A percentile compares a stretch with the other conserved stretches of the same genome.
Evolutionary conservation across 352 stramenopile genomes (phyloP).

Genomic region (Halophytophthora batemanensis): DNA sequence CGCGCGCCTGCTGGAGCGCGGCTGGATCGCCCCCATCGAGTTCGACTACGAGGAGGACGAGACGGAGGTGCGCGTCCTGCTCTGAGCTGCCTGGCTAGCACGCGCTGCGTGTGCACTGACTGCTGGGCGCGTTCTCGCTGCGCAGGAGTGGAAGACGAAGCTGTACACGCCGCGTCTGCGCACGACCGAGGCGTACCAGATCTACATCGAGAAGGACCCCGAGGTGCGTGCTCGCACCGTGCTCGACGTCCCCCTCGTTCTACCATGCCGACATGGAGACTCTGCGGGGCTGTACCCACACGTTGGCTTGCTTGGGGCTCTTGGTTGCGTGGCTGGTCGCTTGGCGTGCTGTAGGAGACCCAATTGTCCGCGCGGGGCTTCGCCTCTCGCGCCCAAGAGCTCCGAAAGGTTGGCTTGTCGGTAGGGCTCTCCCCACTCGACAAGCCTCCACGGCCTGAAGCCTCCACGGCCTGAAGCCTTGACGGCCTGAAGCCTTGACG

Average conservation of each 20-base stretch:
- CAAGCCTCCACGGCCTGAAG: slow-evolving; percentile 5
- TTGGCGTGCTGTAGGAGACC: slow-evolving; percentile 33
- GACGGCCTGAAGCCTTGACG: slow-evolving; percentile 11
- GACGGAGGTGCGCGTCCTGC: slow-evolving; percentile 29
- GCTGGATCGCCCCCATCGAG: slow-evolving; percentile 57
- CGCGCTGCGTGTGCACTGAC: not conserved
- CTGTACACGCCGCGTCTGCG: slow-evolving; percentile 58
- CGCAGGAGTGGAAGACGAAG: slow-evolving; percentile 41
- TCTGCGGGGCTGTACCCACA: slow-evolving; percentile 25
- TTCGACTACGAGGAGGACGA: slow-evolving; percentile 48
- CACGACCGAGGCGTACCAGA: slow-evolving; percentile 71
- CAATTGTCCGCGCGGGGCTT: slow-evolving; percentile 30
- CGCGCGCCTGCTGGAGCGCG: slow-evolving; percentile 47
- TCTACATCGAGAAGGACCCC: slow-evolving; percentile 83
- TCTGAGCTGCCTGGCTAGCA: no score
- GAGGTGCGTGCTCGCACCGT: slow-evolving; percentile 45
- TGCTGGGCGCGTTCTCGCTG: no score
- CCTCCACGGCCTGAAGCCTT: not conserved
- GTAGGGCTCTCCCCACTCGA: slow-evolving; percentile 21
- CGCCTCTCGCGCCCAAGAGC: slow-evolving; percentile 23
- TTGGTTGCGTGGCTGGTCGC: slow-evolving; percentile 25
- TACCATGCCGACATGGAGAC: slow-evolving; percentile 3
- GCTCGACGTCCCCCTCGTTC: slow-evolving; percentile 6
- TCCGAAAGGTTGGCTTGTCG: slow-evolving; percentile 31
- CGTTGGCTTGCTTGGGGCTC: slow-evolving; percentile 6